Evolutionary conservation across 495 filamentous ascomycete genomes (phyloP), one percentile per base, ranked within the genome.

Genomic region (Staphylotrichum longicolle): DNA sequence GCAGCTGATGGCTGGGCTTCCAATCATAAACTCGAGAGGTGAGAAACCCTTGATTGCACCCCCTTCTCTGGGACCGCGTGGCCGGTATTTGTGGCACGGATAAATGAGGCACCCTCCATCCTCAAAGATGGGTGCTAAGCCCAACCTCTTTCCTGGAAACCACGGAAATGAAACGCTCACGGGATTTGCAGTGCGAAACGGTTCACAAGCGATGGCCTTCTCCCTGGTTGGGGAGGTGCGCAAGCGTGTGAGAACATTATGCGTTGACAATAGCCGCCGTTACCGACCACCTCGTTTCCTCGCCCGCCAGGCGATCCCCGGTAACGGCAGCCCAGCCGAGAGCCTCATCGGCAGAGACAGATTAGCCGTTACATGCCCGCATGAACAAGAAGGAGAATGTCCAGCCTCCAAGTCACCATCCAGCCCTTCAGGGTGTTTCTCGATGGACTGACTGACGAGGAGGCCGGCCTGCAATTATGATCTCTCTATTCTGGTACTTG

Each of bases 401-500:
- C 78, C 75, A 68, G 70, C 75, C 70, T 73, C 68, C 63, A 63
- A 63, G 66, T 71, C 74, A 74, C 75, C 76, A 77, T 66, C 76
- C 67, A 76, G 68, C 66, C 77, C 74, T 51, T 63, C 20, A 12
- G 62, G 52, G 71, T 69, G 51, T 57, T 68, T 49, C 65, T 71
- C 62, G 71, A 68, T 74, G 76, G 75, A 75, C 70, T 77, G 65
- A 73, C 62, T 74, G 67, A 66, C 54, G 63, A 60, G 65, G 70
- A 72, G 50, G 69, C 70, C 70, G 63, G 75, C 68, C 60, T 78
- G 77, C 77, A 80, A 81, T 80, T 59, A 63, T 77, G 61, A 68
- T 78, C 66, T 10, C 52, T 81, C 78, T 81, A 70, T 64, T 72
- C 72, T 73, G 76, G 72, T 67, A 7, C 76, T 72, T 78, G 77